Base-by-base conservation (phyloP, 139 green algal species). In the Astrephomene gubernaculifera region DNA sequence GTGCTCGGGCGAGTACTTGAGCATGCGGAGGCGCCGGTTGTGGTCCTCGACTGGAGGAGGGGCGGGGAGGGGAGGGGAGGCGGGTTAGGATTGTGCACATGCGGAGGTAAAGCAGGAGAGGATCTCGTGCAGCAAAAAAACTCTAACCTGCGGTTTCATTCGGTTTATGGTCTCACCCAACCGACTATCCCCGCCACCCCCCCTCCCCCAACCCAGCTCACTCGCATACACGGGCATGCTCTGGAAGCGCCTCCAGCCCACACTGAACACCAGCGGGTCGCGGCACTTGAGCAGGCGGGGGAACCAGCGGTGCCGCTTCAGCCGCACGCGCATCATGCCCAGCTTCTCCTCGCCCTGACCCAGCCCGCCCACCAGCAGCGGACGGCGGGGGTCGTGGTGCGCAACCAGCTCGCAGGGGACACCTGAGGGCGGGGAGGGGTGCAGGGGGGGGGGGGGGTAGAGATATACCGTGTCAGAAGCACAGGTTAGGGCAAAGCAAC, bases 1-100 rank as follows among this genome's bases (percentile, higher is more conserved):
- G 91, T 99, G 97, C 92, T 99, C 96, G 0, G 97, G 97, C 0
- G 95, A 98, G 94, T 99, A 99, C 93, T 99, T 99, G 67, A 99
- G 91, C 90, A 97, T 94, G 19, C 96, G 88, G 74, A 96, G 92
- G 27, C 97, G 91, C 36, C 89, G 91, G 88, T 98, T 98, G 83
- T 95, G 92, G 87, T 99, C 97, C 86, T 98, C 91, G 29, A 96
- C 92, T 9, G 92, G 90, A 69, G 31, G 49, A 17, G 1, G 52
- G 36, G 2, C 3, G 25, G 65, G 65, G 65, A 45, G 12, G 65
- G 7, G 35, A 72, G 65, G 65, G 65, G 65, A n/a, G n/a, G n/a
- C 38, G 29, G 29, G 61, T n/a, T n/a, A 19, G 61, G 22, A 9
- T 70, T 6, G 57, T 39, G 63, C 6, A 41, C 4, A 39, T 8